A percentile compares a stretch with the other conserved stretches of the same genome.
phyloP scores from a whole-genome alignment of 2,329 filamentous ascomycete genomes.

The Aspergillus niger region DNA sequence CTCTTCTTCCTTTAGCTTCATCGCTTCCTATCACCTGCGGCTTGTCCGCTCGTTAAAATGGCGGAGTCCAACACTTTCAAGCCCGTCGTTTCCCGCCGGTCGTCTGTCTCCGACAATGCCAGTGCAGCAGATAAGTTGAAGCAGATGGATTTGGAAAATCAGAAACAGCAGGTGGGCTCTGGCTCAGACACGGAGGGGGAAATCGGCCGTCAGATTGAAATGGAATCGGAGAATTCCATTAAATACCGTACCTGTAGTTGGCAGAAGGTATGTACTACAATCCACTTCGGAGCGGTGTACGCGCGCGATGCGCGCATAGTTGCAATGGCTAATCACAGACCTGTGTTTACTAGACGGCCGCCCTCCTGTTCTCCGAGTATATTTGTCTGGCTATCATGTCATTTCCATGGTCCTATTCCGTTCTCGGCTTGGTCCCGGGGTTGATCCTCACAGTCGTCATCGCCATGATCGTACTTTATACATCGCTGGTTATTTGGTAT shows the following conservation, averaged over 20 bases:
- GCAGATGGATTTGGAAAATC: constrained; percentile 30
- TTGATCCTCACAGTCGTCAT: constrained; percentile 80
- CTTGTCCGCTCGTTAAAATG: constrained; percentile 43
- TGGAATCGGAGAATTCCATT: constrained; percentile 77
- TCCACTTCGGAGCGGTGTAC: neutral
- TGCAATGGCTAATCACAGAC: neutral
- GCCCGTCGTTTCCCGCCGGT: constrained; percentile 21
- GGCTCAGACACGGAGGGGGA: constrained; percentile 47
- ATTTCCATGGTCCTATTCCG: constrained; percentile 89
- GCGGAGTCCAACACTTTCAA: constrained; percentile 33
- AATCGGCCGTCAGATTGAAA: constrained; percentile 69
- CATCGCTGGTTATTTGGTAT: constrained; percentile 67
- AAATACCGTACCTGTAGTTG: constrained; percentile 92
- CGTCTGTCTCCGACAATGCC: constrained; percentile 26
- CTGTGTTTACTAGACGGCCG: constrained; percentile 66
- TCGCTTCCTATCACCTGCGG: constrained; percentile 37
- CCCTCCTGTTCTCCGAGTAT: constrained; percentile 89
- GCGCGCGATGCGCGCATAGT: neutral
- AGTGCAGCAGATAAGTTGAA: constrained; percentile 31
- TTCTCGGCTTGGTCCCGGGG: constrained; percentile 82
- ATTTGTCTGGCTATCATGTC: constrained; percentile 94
- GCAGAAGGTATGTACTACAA: constrained; percentile 66
- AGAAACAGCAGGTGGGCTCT: constrained; percentile 22
- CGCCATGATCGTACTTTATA: constrained; percentile 79
- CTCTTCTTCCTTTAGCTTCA: constrained; percentile 27